A percentile compares a stretch with the other conserved stretches of the same genome.
These are phyloP conservation scores for Lactifluus echinatus DNA, from an alignment of 768 basidiomycete species.

Conservation along the genomic window DNA sequence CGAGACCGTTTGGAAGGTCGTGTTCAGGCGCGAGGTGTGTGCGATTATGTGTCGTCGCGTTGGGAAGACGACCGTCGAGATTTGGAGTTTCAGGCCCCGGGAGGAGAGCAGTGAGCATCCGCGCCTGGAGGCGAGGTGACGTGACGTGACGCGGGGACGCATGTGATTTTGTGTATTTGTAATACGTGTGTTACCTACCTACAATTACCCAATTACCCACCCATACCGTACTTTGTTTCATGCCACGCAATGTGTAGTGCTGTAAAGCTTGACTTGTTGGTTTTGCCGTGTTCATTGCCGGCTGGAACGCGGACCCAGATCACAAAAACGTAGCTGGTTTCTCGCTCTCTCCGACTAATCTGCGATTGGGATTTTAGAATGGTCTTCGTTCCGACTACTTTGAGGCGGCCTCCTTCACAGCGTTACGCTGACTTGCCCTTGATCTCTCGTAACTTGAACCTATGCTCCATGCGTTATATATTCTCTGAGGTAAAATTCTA, in stretches of 20 bases:
- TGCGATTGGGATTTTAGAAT: no score
- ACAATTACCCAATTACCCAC: no score
- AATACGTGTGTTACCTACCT: not conserved
- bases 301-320: no score
- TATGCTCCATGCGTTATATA: no score
- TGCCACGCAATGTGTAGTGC: not conserved
- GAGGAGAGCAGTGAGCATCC: conserved; percentile 17
- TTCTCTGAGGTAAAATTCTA: no score
- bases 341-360: no score
- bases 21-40: conserved; percentile 60
- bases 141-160: not conserved
- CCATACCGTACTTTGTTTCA: not conserved
- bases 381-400: no score
- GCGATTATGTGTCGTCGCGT: conserved; percentile 75
- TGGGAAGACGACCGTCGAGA: conserved; percentile 81
- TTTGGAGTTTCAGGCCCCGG: conserved; percentile 64
- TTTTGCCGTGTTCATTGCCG: no score
- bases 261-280: not conserved
- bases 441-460: no score
- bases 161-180: not conserved
- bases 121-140: not conserved
- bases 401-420: no score
- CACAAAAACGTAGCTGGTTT: no score
- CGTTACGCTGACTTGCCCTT: no score
- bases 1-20: conserved; percentile 85